Evolutionary conservation across 2,329 filamentous ascomycete species (phyloP), one percentile per base, ranked within the genome.

Genomic region (Coniochaeta prunicola): DNA sequence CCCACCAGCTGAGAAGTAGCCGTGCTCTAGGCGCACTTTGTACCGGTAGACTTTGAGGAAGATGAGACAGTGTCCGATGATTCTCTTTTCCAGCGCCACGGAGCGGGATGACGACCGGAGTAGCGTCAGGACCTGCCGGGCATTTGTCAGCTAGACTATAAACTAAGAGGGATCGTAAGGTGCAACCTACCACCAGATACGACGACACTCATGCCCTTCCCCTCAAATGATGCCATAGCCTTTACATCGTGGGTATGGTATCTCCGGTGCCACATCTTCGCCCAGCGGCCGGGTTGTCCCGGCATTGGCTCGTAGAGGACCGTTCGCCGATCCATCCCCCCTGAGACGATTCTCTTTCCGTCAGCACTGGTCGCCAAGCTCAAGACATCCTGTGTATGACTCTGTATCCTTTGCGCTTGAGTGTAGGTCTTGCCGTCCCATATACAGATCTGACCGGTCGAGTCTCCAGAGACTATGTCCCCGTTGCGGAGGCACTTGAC

Each of bases 231-330:
- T 34, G 92, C 90, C 85, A 97, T 90, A 1, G 91, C 85, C 76
- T 97, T 97, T 67, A 97, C 92, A 75, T 99, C 94, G 72, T 97
- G 92, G 53, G 88, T 85, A 70, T 99, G 94, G 69, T 93, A 92
- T 68, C 91, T 83, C 64, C 90, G 83, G 69, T 96, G 91, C 73
- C 86, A 89, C n/a, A 91, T 81, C 72, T 94, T 93, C 60, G 84
- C 84, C 94, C 94, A 99, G 69, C 87, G 84, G 57, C 80, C 78
- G 60, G 80, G 81, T 24, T 83, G 78, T 53, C 81, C 80, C 59
- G 78, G 75, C 54, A 81, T 80, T 64, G 87, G 85, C 71, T 87
- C 89, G 76, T 96, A 96, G 53, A 93, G 78, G 6, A 92, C 88
- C 2, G 94, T 96, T 63, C 89, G 84, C 64, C 91, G 87, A 70